Evolutionary conservation across 2,329 filamentous ascomycete species (phyloP).

Genomic region (Aspergillus tamarii): DNA sequence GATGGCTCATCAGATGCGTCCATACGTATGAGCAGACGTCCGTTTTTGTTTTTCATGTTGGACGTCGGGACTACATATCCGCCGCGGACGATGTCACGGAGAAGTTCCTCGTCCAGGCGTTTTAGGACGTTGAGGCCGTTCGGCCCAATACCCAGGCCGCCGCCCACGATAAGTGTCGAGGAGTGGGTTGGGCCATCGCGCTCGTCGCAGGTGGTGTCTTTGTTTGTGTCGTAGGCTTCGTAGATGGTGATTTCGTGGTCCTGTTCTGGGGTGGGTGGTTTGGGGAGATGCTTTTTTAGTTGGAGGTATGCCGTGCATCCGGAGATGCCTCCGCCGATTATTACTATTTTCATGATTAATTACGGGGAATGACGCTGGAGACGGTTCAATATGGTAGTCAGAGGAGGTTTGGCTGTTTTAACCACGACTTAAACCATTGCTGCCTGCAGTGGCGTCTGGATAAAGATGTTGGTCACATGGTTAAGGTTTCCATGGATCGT

Average conservation of each 20-base stretch:
- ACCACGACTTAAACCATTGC: neutral
- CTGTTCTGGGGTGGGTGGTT: constrained; percentile 7
- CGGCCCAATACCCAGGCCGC: constrained; percentile 41
- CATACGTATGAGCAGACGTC: constrained; percentile 35
- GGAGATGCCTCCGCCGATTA: constrained; percentile 48
- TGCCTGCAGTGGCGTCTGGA: neutral
- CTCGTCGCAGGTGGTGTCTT: constrained; percentile 25
- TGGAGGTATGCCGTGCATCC: constrained; percentile 45
- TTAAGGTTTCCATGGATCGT: neutral
- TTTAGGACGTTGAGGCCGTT: constrained; percentile 46
- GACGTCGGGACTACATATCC: constrained; percentile 40
- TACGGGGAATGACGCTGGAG: neutral
- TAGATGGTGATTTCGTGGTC: constrained; percentile 42
- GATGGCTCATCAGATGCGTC: constrained; percentile 14
- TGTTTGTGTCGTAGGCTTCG: constrained; percentile 43
- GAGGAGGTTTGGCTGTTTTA: neutral
- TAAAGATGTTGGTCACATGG: neutral
- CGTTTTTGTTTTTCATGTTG: constrained; percentile 40
- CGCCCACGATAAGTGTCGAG: constrained; percentile 41
- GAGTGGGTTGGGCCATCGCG: constrained; percentile 31
- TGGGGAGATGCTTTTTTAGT: constrained; percentile 44
- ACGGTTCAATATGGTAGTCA: neutral
- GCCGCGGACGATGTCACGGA: constrained; percentile 34
- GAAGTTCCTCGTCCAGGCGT: constrained; percentile 40
- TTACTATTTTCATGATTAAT: constrained; percentile 44